These are phyloP conservation scores for Annulohypoxylon moriforme DNA, from an alignment of 495 filamentous ascomycete genomes.

Conservation along the genomic window DNA sequence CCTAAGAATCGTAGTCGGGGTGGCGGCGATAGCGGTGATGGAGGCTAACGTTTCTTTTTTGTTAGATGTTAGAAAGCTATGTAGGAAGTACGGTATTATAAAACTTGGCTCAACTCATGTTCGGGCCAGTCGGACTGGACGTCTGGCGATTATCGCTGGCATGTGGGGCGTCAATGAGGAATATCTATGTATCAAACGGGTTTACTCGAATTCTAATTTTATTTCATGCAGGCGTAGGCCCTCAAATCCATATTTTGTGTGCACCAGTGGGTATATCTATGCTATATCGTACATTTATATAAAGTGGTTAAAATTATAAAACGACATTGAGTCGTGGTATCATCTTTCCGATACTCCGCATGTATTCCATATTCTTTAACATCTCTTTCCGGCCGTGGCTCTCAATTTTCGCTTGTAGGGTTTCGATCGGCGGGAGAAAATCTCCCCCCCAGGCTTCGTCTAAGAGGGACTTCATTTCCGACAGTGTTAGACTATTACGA, in stretches of 20 bases:
- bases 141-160: conserved; percentile 19
- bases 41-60: conserved; percentile 6
- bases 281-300: conserved; percentile 17
- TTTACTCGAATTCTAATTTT: conserved; percentile 38
- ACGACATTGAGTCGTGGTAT: conserved; percentile 15
- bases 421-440: conserved; percentile 43
- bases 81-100: conserved; percentile 34
- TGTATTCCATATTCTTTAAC: conserved; percentile 21
- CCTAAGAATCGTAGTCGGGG: conserved; percentile 65
- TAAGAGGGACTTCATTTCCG: conserved; percentile 44
- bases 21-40: conserved; percentile 4
- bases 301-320: not conserved
- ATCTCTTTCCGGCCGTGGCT: conserved; percentile 16
- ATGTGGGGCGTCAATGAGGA: conserved; percentile 3
- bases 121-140: conserved; percentile 11
- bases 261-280: conserved; percentile 25
- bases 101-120: conserved; percentile 12
- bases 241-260: conserved; percentile 14
- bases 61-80: conserved; percentile 13
- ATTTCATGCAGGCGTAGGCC: conserved; percentile 3
- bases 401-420: conserved; percentile 25
- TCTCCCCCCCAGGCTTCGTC: conserved; percentile 51
- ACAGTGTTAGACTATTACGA: conserved; percentile 37
- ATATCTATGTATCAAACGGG: conserved; percentile 25
- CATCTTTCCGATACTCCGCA: conserved; percentile 24